Base-by-base conservation (phyloP, 139 green algal species). In the Micromonas pusilla region DNA sequence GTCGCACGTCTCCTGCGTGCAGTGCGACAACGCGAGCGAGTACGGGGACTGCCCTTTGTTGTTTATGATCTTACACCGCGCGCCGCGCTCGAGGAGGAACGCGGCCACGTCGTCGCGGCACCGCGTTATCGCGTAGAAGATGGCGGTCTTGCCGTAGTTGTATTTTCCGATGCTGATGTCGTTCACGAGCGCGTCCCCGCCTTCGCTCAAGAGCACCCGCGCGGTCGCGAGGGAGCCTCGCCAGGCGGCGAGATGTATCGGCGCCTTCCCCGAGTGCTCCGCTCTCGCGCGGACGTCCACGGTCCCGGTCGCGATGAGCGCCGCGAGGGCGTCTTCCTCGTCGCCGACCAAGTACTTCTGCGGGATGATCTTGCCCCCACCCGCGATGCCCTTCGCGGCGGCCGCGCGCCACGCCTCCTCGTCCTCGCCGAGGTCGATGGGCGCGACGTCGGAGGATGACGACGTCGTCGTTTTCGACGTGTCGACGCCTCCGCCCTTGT, bases 71-170 rank as follows among this genome's bases (percentile, higher is more conserved):
- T 60, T 52, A 2, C 73, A 37, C 4, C 28, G 36, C 3, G 39
- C 54, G 54, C 73, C 39, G 2, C 52, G 53, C 21, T 52, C 13
- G 13, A 79, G 52, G 2, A 79, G 31, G 6, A 70, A 52, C 32
- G 54, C 9, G 13, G 72, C 73, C 26, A 79, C 57, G 13, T 79
- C 73, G 52, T 79, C 73, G 19, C 73, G 53, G 32, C 73, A 79
- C 52, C 73, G 45, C 30, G 73, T 79, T n/a, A 52, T 16, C 16
- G 73, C 73, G 30, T 79, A 79, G 52, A 79, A 79, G n/a, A 79
- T 70, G 16, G 73, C 30, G 38, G 73, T 79, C 57, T 79, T 79
- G 26, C 73, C 73, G 52, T 79, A 79, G 31, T 79, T 79, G 52
- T 66, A 23, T 66, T 67, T 21, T 33, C 73, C 73, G 4, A 30